Evolutionary conservation across 2,329 filamentous ascomycete species (phyloP), one percentile per base, ranked within the genome.

Genomic region (Alternaria infectoria): DNA sequence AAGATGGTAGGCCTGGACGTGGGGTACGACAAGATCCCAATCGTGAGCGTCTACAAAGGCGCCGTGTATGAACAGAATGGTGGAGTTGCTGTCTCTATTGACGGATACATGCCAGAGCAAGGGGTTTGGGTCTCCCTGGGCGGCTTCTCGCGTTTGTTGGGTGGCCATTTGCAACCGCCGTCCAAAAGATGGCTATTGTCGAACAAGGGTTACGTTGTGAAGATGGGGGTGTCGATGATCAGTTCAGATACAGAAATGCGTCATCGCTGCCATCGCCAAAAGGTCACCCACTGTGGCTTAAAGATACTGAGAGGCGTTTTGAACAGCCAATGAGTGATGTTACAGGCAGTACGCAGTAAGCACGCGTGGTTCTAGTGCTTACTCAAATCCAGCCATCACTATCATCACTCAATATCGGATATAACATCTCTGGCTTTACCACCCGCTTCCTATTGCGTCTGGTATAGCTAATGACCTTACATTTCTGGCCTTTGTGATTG

Each of bases 91-190:
- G 36, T 40, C 36, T 11, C 9, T 40, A 1, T 40, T 17, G n/a
- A 40, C 8, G n/a, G 36, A 17, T 0, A 11, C 2, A 6, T 40
- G 36, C 36, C 36, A 40, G 9, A 40, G 15, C 4, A 17, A 9
- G 4, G 36, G 1, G 8, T 0, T n/a, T 10, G 2, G 2, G 8
- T 17, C 36, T 17, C 17, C 9, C 1, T 1, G 36, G 0, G 9
- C 36, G 3, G 4, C 32, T 40, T 6, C 32, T 17, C 17, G 8
- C 15, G 8, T 17, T 11, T 6, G 15, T 11, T 2, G 8, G 8
- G 36, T 17, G 4, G n/a, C 9, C 36, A 40, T 40, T 36, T n/a
- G 32, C 15, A 10, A 3, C 2, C 32, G 4, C 32, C 3, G 15
- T 36, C 32, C 2, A 9, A n/a, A 36, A n/a, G 7, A 36, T 10